phyloP scores from a whole-genome alignment of 192 early-diverging fungal species.

The Chytriomyces sp. region DNA sequence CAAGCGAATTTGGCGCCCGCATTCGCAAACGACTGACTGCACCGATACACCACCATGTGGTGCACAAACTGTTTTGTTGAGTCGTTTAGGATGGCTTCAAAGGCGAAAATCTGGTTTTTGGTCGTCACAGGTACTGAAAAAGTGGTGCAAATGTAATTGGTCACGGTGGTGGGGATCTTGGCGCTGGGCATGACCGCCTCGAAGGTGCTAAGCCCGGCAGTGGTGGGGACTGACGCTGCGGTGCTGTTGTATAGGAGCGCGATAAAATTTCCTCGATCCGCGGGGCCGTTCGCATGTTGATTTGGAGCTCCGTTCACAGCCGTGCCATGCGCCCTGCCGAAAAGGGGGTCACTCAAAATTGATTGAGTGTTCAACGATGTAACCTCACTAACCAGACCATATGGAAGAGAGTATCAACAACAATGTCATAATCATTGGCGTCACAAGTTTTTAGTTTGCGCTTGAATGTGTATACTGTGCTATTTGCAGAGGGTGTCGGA shows the following conservation, averaged over 20 bases:
- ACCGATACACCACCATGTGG: constrained; percentile 2
- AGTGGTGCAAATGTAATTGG: background rate
- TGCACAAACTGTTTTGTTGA: background rate
- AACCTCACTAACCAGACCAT: constrained; percentile 19
- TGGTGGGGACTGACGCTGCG: too few relatives aligned
- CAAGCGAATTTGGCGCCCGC: background rate
- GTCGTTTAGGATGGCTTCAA: background rate
- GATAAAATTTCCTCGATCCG: background rate
- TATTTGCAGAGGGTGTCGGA: background rate
- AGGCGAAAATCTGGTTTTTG: constrained; percentile 4
- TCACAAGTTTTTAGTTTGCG: constrained; percentile 23
- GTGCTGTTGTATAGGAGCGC: background rate
- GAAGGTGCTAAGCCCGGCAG: background rate
- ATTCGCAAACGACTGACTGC: background rate
- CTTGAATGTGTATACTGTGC: constrained; percentile 22
- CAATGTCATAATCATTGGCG: background rate
- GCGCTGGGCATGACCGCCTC: background rate
- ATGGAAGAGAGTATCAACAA: background rate
- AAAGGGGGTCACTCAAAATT: background rate
- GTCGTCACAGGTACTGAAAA: background rate
- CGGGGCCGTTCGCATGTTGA: background rate
- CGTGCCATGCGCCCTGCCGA: constrained; percentile 15
- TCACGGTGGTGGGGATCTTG: background rate
- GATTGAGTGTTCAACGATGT: background rate
- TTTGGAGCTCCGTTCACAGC: background rate